phyloP scores from a whole-genome alignment of 108 stramenopile species.

The Epipyxis sp. region DNA sequence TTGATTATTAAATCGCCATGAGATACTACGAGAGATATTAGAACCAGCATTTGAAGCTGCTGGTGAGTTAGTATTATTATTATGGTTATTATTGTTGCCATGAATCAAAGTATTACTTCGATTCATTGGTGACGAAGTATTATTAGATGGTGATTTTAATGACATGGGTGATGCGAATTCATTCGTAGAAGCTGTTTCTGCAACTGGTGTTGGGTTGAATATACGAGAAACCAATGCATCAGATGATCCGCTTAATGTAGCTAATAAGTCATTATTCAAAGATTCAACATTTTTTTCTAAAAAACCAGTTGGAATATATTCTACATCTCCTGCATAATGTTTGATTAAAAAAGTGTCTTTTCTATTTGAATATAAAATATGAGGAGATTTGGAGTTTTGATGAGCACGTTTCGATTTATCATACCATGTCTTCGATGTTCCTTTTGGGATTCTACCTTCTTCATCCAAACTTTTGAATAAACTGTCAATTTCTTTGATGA shows the following conservation, averaged over 20 bases:
- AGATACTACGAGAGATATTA: not conserved
- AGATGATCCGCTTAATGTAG: not conserved
- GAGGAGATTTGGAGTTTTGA: not conserved
- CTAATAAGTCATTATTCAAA: conserved; percentile 27
- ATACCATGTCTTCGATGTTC: conserved; percentile 21
- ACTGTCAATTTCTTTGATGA: conserved; percentile 24
- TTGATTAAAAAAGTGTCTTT: conserved; percentile 34
- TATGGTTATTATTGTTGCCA: not conserved
- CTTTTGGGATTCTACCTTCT: conserved; percentile 16
- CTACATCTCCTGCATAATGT: conserved; percentile 47
- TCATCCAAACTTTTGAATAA: conserved; percentile 32
- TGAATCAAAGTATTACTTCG: not conserved
- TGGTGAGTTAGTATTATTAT: not conserved
- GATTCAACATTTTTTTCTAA: conserved; percentile 45
- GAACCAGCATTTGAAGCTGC: not conserved
- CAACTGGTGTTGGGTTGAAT: not conserved
- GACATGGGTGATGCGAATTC: not conserved
- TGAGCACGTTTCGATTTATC: not conserved
- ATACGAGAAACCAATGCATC: conserved; percentile 1
- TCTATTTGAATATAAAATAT: not conserved
- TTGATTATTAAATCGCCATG: conserved; percentile 34
- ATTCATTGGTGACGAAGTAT: not conserved
- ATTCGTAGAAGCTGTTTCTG: not conserved
- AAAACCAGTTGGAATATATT: conserved; percentile 31
- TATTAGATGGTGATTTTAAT: too few relatives aligned